Evolutionary conservation across 345 rosid species (phyloP), one percentile per base, ranked within the genome.

Genomic region (Boechera divaricarpa): DNA sequence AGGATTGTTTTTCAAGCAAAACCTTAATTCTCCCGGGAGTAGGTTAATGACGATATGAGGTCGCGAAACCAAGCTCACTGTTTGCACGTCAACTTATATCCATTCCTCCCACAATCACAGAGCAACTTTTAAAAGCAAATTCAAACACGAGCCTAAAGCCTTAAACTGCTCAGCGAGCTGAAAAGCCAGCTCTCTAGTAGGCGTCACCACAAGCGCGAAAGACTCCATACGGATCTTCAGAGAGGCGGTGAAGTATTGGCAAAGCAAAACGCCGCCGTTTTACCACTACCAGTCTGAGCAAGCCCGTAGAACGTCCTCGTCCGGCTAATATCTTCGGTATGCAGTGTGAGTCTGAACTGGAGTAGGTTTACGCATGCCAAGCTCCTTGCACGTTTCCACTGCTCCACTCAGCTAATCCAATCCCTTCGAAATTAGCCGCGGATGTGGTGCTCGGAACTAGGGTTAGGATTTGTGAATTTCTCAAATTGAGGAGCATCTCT

Each of bases 201-300:
- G 99, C n/a, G 98, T 92, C 44, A 95, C 80, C 73, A 89, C 93
- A 53, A 95, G 79, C 1, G 96, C 90, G 12, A 85, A 85, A 87
- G 28, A 95, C 90, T 16, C 99, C 98, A 54, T 82, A 95, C 0
- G 94, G 99, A 52, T 92, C 91, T 77, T 88, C 93, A 2, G 97
- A 89, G 53, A 95, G 80, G 3, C 85, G 86, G 69, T 92, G 86
- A 67, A 95, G 87, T 56, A 95, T 92, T 0, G 98, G 99, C 13
- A 95, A 78, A n/a, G 97, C 99, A 75, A 75, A 92, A 95, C 12
- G 98, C 93, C 9, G 96, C 99, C 9, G 98, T 92, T 84, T 95
- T 95, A 26, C 98, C 98, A 61, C 94, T 88, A 3, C 98, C 97
- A 0, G 99, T 95, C 79, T 92, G 96, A 4, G 98, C 98, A 62